A percentile compares a stretch with the other conserved stretches of the same genome.
Conservation (phyloP, 2,329 filamentous ascomycete genomes). For the Xylariales sp. region DNA sequence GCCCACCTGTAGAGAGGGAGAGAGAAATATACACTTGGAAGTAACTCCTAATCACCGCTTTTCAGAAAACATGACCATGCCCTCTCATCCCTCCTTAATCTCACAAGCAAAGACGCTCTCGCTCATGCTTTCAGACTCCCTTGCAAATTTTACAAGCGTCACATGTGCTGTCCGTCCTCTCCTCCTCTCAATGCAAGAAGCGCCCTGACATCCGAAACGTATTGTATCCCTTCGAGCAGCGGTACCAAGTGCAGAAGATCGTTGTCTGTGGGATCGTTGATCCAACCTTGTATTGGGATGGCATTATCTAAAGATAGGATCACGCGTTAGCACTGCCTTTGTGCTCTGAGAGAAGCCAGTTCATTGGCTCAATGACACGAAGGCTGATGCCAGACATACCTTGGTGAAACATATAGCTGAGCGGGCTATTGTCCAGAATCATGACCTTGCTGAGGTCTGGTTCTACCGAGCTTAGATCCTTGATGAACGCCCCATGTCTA, state of each 20-base stretch:
- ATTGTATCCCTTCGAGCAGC: constrained; percentile 88
- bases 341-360: no score
- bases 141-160: constrained; percentile 2
- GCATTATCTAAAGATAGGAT: constrained; percentile 75
- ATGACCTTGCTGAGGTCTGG: constrained; percentile 96
- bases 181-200: constrained; percentile 84
- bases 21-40: constrained; percentile 4
- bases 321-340: constrained; percentile 12
- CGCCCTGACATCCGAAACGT: constrained; percentile 92
- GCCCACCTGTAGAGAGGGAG: no score
- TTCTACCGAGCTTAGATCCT: constrained; percentile 93
- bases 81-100: background rate
- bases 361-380: no score
- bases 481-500: constrained; percentile 94
- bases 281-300: constrained; percentile 98
- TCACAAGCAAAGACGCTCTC: background rate
- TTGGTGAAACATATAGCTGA: constrained; percentile 98
- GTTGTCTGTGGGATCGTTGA: constrained; percentile 95
- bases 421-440: constrained; percentile 96
- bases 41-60: background rate
- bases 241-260: constrained; percentile 91
- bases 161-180: constrained; percentile 59
- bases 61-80: background rate
- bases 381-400: constrained; percentile 61
- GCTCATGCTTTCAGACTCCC: background rate